Base-by-base conservation (phyloP, 768 basidiomycete species). In the Tulasnella sp. region DNA sequence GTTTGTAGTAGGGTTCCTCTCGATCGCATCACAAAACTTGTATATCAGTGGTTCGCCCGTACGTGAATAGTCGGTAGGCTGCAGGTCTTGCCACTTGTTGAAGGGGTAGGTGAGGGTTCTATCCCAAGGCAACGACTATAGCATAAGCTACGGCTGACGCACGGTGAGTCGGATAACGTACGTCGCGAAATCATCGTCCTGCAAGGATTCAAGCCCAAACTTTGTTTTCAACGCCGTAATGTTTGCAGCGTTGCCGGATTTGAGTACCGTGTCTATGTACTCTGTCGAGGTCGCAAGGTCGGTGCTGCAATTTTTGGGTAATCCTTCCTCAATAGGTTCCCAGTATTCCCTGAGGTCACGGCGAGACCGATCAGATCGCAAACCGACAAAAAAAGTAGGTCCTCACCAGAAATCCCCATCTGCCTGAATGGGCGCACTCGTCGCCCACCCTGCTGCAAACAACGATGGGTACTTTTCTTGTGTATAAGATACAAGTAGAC, bases 21-120 rank as follows among this genome's bases (percentile, higher is more conserved):
- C 59, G 6, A 59, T 25, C 0, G 59, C 53, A 37, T 59, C 59
- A 31, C 59, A 59, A 7, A 53, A 59, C 21, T 55, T 23, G 53
- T 57, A 59, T 39, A 59, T 55, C 8, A 36, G 17, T 3, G 25
- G 6, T 15, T 43, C 2, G 8, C 41, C 41, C 12, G 4, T 6
- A n/a, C 23, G 17, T 27, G 25, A 21, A 19, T 2, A 55, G 9
- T 27, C 23, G n/a, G 15, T 42, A 29, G 53, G 25, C n/a, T 55
- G 53, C 6, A 42, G 53, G n/a, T 41, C 12, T 48, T 55, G 53
- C 53, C 53, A 55, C 15, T 31, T 39, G 6, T 14, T 35, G 32
- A 52, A 21, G 12, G 50, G 50, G 31, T 35, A 43, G 35, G 53
- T 45, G 8, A 55, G 25, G 8, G 42, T 40, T 3, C 53, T 52